Evolutionary conservation across 345 rosid genomes (phyloP).

Genomic region (Lagerstroemia speciosa): DNA sequence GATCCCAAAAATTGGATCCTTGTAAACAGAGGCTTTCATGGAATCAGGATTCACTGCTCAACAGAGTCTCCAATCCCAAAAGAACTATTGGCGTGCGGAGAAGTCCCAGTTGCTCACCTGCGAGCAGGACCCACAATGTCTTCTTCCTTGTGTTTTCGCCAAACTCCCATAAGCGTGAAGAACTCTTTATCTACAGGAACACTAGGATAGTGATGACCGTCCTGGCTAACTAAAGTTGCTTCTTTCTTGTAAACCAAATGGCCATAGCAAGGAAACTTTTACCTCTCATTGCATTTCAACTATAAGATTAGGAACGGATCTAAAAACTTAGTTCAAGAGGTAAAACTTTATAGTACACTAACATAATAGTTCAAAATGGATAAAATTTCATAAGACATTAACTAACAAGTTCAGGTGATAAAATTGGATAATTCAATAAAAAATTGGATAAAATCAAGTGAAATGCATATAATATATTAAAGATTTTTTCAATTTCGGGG

Average conservation of each 20-base stretch:
- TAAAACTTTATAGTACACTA: too few species aligned
- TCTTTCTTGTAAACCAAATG: not conserved
- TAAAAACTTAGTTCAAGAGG: too few species aligned
- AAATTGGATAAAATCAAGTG: too few species aligned
- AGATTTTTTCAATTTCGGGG: too few species aligned
- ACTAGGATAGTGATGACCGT: too few species aligned
- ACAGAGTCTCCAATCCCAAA: not conserved
- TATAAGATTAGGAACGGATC: too few species aligned
- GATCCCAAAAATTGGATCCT: not conserved
- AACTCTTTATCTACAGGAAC: not conserved
- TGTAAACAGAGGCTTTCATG: not conserved
- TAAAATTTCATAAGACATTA: too few species aligned
- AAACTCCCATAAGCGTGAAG: not conserved
- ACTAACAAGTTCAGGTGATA: too few species aligned
- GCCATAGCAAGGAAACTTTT: not conserved
- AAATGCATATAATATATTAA: too few species aligned
- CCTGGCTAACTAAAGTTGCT: not conserved
- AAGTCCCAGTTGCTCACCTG: constrained; percentile 1
- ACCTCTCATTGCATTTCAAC: too few species aligned
- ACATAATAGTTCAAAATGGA: too few species aligned
- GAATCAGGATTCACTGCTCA: not conserved
- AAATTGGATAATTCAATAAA: too few species aligned
- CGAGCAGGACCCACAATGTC: not conserved
- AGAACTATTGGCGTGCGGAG: not conserved
- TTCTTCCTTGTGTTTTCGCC: not conserved